Base-by-base conservation (phyloP, 192 early-diverging fungal genomes). In the Funneliformis mosseae region DNA sequence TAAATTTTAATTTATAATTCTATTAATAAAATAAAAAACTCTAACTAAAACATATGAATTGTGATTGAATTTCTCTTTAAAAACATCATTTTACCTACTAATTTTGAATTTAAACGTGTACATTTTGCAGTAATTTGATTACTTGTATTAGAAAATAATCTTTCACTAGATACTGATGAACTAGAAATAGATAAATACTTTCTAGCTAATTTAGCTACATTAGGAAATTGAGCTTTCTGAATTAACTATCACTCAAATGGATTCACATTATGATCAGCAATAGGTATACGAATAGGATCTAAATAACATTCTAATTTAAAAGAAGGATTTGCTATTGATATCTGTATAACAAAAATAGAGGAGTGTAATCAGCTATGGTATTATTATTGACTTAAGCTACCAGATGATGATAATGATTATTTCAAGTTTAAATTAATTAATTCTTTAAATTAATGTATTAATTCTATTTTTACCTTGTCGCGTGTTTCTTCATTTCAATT, bases 141-240 rank as follows among this genome's bases (percentile, higher is more conserved):
- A 48, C 0, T 0, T n/a, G 23, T 23, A 28, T 74, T 45, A 27
- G 46, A 74, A 55, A 74, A 74, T 23, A 74, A 55, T 8, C 45
- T 48, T 74, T 48, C 46, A 10, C 45, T 50, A 46, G 46, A 7
- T 27, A 74, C 27, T 0, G 23, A 74, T 5, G 71, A 74, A 10
- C 16, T 8, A 9, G 71, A 23, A 74, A 74, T 74, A 27, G 23
- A 45, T 27, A 74, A 55, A 46, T 74, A 74, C 27, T 74, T 74
- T 50, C 25, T 45, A 5, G 23, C 46, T 74, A 50, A 55, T 55
- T 74, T 74, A 27, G 7, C 23, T 33, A 50, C 3, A 46, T 50
- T 74, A 23, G 45, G 23, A 11, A 74, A 74, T 50, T 45, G 12
- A 23, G 5, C 12, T 50, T 74, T 45, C n/a, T 27, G 8, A 18